phyloP scores from a whole-genome alignment of 805 yeast genomes.

The Metschnikowia lochheadii region DNA sequence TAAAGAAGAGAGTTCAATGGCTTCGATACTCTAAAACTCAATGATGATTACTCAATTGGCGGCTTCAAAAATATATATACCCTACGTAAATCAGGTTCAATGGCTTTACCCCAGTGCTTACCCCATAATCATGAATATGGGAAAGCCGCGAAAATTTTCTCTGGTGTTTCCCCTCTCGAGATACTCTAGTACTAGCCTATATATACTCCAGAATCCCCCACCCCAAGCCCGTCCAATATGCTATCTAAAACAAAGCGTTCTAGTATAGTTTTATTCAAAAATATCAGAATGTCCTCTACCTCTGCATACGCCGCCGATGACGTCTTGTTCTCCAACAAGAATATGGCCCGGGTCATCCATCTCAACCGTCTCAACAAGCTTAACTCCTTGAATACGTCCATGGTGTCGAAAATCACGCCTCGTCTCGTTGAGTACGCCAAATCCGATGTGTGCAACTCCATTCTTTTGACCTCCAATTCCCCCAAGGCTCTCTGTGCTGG shows the following conservation, averaged over 20 bases:
- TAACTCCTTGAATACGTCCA: slow-evolving; percentile 75
- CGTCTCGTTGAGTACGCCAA: slow-evolving; percentile 74
- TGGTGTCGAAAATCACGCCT: slow-evolving; percentile 70
- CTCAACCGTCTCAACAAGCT: slow-evolving; percentile 79
- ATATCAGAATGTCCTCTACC: slow-evolving; percentile 20
- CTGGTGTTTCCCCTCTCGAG: slow-evolving; percentile 6
- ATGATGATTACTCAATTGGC: not conserved
- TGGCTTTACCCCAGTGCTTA: not conserved
- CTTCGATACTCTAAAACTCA: not conserved
- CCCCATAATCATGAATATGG: not conserved
- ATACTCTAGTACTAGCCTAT: slow-evolving; percentile 8
- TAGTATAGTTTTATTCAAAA: slow-evolving; percentile 6
- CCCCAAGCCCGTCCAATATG: slow-evolving; percentile 9
- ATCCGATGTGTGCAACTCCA: slow-evolving; percentile 56
- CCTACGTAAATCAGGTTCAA: not conserved
- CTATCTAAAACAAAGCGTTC: slow-evolving; percentile 10
- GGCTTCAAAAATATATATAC: not conserved
- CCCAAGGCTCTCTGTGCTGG: slow-evolving; percentile 89
- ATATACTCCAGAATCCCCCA: slow-evolving; percentile 11
- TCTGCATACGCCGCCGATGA: slow-evolving; percentile 37
- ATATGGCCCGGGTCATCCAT: slow-evolving; percentile 66
- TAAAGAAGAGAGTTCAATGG: not conserved
- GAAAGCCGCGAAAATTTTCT: slow-evolving; percentile 15
- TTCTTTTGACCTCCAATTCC: slow-evolving; percentile 64
- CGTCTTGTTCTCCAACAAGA: slow-evolving; percentile 59